Conservation (phyloP, 371 early-diverging fungal genomes). For the Mortierella sp. region DNA sequence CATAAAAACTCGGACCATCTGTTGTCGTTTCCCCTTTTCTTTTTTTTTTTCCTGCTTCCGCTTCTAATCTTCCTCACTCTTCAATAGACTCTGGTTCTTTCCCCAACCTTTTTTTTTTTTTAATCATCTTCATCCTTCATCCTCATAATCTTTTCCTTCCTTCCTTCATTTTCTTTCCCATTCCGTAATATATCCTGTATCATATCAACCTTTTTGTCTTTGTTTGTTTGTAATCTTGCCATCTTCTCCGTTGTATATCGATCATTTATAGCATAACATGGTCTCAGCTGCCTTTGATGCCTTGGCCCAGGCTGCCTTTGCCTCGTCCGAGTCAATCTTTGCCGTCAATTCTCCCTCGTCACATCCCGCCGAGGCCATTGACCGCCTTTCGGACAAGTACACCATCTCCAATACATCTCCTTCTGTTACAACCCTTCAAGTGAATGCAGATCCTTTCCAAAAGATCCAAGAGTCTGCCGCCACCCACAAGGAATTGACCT, state of each 20-base stretch:
- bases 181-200: conserved; percentile 30
- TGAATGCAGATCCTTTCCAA: conserved; percentile 55
- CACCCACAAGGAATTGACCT: conserved; percentile 42
- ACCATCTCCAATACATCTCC: conserved; percentile 41
- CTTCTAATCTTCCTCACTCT: background rate
- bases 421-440: conserved; percentile 38
- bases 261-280: conserved; percentile 23
- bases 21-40: background rate
- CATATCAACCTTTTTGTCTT: conserved; percentile 10
- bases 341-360: conserved; percentile 51
- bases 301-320: conserved; percentile 53
- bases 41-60: background rate
- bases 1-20: conserved; percentile 22
- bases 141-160: conserved; percentile 3
- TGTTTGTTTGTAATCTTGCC: conserved; percentile 13
- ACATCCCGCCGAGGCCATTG: conserved; percentile 46
- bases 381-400: conserved; percentile 48
- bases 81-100: conserved; percentile 24
- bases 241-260: conserved; percentile 22
- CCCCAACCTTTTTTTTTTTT: background rate
- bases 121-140: conserved; percentile 5
- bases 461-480: conserved; percentile 50
- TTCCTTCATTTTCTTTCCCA: background rate
- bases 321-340: conserved; percentile 52
- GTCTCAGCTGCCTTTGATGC: conserved; percentile 43